A percentile compares a stretch with the other conserved stretches of the same genome.
Conservation (phyloP, 1,139 yeast genomes). For the Candida sanyaensis region DNA sequence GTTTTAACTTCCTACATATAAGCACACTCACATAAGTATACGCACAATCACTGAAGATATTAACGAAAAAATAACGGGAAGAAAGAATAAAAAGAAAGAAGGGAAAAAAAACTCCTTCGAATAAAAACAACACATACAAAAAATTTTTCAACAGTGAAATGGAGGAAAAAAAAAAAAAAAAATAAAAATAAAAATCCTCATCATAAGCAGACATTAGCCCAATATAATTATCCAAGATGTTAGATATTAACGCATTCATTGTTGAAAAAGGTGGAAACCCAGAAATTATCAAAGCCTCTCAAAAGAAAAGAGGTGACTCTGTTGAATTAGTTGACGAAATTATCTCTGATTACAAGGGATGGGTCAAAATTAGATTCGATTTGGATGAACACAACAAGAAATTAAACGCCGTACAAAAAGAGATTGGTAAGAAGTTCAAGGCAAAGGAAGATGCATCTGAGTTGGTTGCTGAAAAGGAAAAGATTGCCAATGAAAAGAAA, state of each 20-base stretch:
- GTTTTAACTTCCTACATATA: slow-evolving; percentile 3
- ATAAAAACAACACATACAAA: neutral
- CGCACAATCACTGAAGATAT: too few species aligned
- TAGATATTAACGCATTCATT: slow-evolving; percentile 87
- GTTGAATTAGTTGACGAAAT: slow-evolving; percentile 96
- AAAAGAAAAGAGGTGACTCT: slow-evolving; percentile 89
- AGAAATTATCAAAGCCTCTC: slow-evolving; percentile 81
- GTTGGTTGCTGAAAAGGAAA: slow-evolving; percentile 78
- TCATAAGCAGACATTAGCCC: neutral
- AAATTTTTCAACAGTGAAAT: neutral
- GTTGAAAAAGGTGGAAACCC: slow-evolving; percentile 98
- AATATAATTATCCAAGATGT: slow-evolving; percentile 48
- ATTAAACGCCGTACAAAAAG: slow-evolving; percentile 86
- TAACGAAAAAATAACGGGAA: too few species aligned
- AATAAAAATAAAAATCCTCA: neutral
- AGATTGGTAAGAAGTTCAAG: slow-evolving; percentile 88
- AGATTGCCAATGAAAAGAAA: slow-evolving; percentile 68
- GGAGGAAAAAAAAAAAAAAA: neutral
- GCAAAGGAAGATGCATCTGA: slow-evolving; percentile 93
- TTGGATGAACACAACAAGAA: slow-evolving; percentile 88
- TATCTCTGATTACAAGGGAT: slow-evolving; percentile 82
- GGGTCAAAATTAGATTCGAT: slow-evolving; percentile 92
- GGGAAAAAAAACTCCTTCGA: too few species aligned
- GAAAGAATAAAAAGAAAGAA: too few species aligned
- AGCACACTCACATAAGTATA: neutral